A percentile compares a stretch with the other conserved stretches of the same genome.
phyloP scores from a whole-genome alignment of 164 flowering plant species.

The Piper betle region DNA sequence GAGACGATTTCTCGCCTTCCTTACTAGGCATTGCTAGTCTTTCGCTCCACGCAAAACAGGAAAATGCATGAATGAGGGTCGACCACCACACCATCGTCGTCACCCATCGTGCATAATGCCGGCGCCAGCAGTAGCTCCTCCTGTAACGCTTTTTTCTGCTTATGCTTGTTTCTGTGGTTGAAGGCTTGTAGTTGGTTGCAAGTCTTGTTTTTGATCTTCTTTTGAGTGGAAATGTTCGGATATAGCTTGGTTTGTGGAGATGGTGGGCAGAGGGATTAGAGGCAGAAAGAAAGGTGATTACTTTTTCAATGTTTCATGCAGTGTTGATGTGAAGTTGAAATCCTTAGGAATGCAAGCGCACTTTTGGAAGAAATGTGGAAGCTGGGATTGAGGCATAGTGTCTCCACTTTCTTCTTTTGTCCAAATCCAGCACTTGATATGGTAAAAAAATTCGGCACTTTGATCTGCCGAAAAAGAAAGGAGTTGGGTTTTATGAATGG shows the following conservation, averaged over 20 bases:
- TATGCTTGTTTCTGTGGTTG: background rate
- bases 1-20: no score
- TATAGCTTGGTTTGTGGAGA: constrained; percentile 13
- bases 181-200: background rate
- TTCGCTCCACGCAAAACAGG: no score
- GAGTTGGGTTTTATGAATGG: no score
- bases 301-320: constrained; percentile 19
- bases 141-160: no score
- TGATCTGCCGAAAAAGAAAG: no score
- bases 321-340: constrained; percentile 13
- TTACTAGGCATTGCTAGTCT: no score
- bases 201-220: background rate
- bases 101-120: no score
- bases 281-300: constrained; percentile 16
- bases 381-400: constrained; percentile 75
- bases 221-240: constrained; percentile 31
- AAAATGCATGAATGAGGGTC: no score
- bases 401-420: constrained; percentile 82
- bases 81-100: no score
- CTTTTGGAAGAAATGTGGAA: constrained; percentile 70
- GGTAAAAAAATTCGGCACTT: no score
- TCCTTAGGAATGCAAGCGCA: constrained; percentile 44
- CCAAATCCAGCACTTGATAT: constrained; percentile 61
- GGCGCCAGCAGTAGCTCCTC: no score
- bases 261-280: constrained; percentile 7